Evolutionary conservation across 192 early-diverging fungal genomes (phyloP).

Genomic region (Rhizoclosmatium globosum): DNA sequence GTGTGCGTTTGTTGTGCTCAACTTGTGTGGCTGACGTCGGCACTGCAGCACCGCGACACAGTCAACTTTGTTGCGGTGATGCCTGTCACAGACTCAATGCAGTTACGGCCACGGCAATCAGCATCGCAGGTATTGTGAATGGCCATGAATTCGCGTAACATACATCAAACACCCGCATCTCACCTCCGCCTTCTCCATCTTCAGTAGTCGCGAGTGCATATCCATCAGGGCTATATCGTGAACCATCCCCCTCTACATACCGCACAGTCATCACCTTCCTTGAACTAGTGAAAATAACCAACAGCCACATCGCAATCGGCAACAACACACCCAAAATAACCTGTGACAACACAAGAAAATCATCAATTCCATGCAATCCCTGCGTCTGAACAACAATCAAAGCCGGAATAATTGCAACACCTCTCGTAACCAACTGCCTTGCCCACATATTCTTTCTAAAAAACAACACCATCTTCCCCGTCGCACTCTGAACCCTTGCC

Average conservation of each 20-base stretch:
- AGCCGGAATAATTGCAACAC: slow-evolving; percentile 72
- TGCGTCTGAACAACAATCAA: slow-evolving; percentile 62
- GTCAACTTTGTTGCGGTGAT: slow-evolving; percentile 83
- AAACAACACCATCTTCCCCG: slow-evolving; percentile 29
- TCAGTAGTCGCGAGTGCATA: slow-evolving; percentile 4
- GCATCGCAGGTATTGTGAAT: slow-evolving; percentile 23
- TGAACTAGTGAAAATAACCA: slow-evolving; percentile 73
- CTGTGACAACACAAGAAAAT: slow-evolving; percentile 67
- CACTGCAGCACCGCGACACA: slow-evolving; percentile 83
- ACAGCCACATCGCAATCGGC: slow-evolving; percentile 73
- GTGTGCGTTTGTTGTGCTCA: too few relatives aligned
- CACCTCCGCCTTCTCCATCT: not conserved
- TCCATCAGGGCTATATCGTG: not conserved
- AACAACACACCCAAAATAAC: slow-evolving; percentile 74
- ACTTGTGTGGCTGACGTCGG: too few relatives aligned
- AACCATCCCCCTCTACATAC: slow-evolving; percentile 6
- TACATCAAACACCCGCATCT: slow-evolving; percentile 1
- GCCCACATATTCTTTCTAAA: slow-evolving; percentile 49
- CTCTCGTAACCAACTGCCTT: slow-evolving; percentile 62
- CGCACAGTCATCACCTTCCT: slow-evolving; percentile 47
- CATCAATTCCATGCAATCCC: slow-evolving; percentile 61
- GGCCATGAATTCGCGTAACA: slow-evolving; percentile 26
- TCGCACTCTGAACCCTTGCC: too few relatives aligned
- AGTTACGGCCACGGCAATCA: slow-evolving; percentile 38
- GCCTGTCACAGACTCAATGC: slow-evolving; percentile 68